phyloP scores from a whole-genome alignment of 2,329 filamentous ascomycete species.

The Fusarium floridanum region DNA sequence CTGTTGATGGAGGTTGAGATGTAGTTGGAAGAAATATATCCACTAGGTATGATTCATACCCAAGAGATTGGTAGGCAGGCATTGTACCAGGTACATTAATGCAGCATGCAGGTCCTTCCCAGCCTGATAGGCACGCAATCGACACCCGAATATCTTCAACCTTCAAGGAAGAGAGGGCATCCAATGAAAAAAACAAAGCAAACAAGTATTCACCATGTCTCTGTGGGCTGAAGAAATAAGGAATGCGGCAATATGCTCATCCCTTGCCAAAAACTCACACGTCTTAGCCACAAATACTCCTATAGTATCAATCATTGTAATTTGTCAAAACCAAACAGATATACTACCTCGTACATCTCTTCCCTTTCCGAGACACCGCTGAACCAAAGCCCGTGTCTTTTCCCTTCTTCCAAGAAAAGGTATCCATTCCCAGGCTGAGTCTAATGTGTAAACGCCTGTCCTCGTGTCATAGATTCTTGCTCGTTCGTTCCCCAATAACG shows the following conservation, averaged over 20 bases:
- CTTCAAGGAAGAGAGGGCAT: background rate
- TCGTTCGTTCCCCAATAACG: conserved; percentile 17
- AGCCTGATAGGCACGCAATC: background rate
- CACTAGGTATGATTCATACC: background rate
- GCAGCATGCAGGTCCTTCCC: background rate
- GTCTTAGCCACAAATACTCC: background rate
- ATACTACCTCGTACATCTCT: background rate
- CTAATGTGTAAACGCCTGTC: conserved; percentile 20
- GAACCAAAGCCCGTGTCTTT: background rate
- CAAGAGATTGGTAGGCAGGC: background rate
- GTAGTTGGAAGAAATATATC: conserved; percentile 5
- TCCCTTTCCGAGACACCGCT: background rate
- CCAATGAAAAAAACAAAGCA: background rate
- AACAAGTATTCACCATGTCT: background rate
- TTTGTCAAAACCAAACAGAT: background rate
- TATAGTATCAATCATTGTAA: background rate
- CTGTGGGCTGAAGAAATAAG: background rate
- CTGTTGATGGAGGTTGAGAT: conserved; percentile 22
- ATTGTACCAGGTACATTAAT: background rate
- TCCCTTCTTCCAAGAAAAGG: background rate
- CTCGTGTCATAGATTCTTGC: conserved; percentile 4
- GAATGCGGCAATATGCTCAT: background rate
- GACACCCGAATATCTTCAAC: background rate
- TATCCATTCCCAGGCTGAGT: conserved; percentile 9
- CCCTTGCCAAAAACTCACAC: background rate